Percentiles rank a stretch among this genome's conserved stretches.
Conservation (phyloP, 345 rosid genomes). For the Diplotaxis tenuifolia region DNA sequence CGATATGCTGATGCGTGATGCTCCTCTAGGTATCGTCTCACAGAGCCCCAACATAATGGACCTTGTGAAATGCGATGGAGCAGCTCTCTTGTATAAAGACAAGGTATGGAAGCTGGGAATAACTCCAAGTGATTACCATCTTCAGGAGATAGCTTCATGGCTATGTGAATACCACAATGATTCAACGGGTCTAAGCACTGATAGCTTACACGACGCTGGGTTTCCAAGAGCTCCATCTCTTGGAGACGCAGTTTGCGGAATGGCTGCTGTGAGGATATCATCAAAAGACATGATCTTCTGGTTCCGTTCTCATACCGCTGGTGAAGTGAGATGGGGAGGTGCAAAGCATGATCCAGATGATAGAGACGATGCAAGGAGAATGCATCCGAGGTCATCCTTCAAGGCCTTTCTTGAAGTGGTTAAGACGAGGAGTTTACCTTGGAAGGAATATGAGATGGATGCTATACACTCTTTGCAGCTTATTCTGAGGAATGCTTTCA, state of each 20-base stretch:
- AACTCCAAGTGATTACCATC: slow-evolving; percentile 70
- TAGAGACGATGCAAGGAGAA: slow-evolving; percentile 74
- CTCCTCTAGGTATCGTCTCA: slow-evolving; percentile 81
- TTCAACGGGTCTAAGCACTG: slow-evolving; percentile 93
- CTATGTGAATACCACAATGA: slow-evolving; percentile 74
- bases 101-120: slow-evolving; percentile 66
- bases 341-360: slow-evolving; percentile 80
- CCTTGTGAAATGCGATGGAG: slow-evolving; percentile 94
- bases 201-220: slow-evolving; percentile 90
- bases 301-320: slow-evolving; percentile 89
- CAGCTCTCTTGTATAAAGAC: slow-evolving; percentile 72
- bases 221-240: slow-evolving; percentile 69
- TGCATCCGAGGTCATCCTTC: slow-evolving; percentile 98
- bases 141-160: slow-evolving; percentile 73
- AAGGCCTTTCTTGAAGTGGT: slow-evolving; percentile 93
- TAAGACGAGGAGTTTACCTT: slow-evolving; percentile 79
- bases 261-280: slow-evolving; percentile 94
- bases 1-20: slow-evolving; percentile 94
- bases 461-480: slow-evolving; percentile 97
- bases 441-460: slow-evolving; percentile 98
- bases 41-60: slow-evolving; percentile 91
- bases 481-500: slow-evolving; percentile 77
- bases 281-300: slow-evolving; percentile 77
- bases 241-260: slow-evolving; percentile 81
- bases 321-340: slow-evolving; percentile 94